Conservation (phyloP, 2,329 filamentous ascomycete species). For the Tolypocladium tropicale region DNA sequence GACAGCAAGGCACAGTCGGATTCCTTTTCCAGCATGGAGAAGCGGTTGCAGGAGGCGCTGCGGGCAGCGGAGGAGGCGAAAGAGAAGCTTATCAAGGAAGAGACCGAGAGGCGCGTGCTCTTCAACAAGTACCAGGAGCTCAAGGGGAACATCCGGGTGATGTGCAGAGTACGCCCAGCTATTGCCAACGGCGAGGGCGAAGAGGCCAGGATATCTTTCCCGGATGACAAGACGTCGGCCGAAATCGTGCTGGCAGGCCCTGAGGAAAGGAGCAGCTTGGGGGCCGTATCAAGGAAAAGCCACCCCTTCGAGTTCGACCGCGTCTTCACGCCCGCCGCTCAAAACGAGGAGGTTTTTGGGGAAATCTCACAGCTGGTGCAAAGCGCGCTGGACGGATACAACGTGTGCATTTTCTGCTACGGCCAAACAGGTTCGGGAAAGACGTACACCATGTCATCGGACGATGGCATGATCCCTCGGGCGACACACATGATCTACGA, state of each 20-base stretch:
- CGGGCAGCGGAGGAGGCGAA: slow-evolving; percentile 58
- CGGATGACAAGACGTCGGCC: slow-evolving; percentile 73
- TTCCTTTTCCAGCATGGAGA: slow-evolving; percentile 72
- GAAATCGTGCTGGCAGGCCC: slow-evolving; percentile 78
- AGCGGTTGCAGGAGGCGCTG: slow-evolving; percentile 68
- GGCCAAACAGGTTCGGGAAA: slow-evolving; percentile 96
- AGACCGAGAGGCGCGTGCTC: slow-evolving; percentile 78
- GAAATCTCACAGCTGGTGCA: slow-evolving; percentile 97
- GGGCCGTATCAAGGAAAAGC: slow-evolving; percentile 63
- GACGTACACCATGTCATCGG: slow-evolving; percentile 88
- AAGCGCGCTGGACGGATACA: slow-evolving; percentile 92
- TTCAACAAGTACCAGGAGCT: slow-evolving; percentile 98
- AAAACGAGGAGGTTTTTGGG: slow-evolving; percentile 82
- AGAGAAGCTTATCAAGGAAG: slow-evolving; percentile 80
- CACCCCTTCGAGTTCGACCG: slow-evolving; percentile 88
- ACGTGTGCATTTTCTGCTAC: slow-evolving; percentile 98
- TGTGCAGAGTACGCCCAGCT: slow-evolving; percentile 84
- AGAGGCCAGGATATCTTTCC: slow-evolving; percentile 66
- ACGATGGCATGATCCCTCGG: slow-evolving; percentile 88
- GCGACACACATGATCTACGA: slow-evolving; percentile 91
- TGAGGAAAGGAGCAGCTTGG: slow-evolving; percentile 74
- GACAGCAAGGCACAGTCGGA: slow-evolving; percentile 83
- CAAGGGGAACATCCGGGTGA: slow-evolving; percentile 96
- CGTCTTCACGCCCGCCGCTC: slow-evolving; percentile 68
- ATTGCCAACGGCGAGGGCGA: slow-evolving; percentile 49